Conservation (phyloP, 352 stramenopile genomes). For the Globisporangium megalacanthum region DNA sequence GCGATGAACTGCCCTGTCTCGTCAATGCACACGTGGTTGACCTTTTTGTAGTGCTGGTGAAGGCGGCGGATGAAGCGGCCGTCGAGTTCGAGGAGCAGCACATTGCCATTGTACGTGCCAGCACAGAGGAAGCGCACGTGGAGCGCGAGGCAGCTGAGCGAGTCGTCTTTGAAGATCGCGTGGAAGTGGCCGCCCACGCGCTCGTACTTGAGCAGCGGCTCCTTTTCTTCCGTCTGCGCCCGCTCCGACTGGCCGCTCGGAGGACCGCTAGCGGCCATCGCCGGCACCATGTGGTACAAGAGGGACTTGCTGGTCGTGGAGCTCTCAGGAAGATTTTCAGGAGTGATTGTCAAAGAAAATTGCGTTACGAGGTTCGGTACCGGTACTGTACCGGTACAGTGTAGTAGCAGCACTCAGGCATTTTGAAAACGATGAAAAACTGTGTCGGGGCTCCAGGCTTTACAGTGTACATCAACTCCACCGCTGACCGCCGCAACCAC, state of each 20-base stretch:
- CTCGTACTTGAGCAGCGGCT: conserved; percentile 85
- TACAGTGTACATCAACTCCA: no score
- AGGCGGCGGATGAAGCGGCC: conserved; percentile 72
- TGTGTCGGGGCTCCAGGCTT: no score
- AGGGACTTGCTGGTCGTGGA: no score
- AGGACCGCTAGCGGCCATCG: no score
- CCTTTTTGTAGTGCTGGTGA: conserved; percentile 87
- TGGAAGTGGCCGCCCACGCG: conserved; percentile 81
- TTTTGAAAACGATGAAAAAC: no score
- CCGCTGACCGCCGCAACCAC: no score
- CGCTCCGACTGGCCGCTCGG: not conserved
- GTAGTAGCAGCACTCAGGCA: no score
- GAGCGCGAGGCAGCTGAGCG: conserved; percentile 72
- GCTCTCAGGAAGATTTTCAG: no score
- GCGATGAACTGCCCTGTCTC: conserved; percentile 81
- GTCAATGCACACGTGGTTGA: conserved; percentile 82
- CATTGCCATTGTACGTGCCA: conserved; percentile 76
- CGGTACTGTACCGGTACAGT: no score
- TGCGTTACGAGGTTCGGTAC: no score
- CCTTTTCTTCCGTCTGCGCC: conserved; percentile 14
- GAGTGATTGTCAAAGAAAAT: no score
- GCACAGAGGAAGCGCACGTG: conserved; percentile 78
- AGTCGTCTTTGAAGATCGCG: conserved; percentile 84
- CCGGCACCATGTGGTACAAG: no score
- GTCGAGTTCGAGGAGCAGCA: conserved; percentile 73